Evolutionary conservation across 306 rosid species (phyloP).

Genomic region (Castanospermum australe): DNA sequence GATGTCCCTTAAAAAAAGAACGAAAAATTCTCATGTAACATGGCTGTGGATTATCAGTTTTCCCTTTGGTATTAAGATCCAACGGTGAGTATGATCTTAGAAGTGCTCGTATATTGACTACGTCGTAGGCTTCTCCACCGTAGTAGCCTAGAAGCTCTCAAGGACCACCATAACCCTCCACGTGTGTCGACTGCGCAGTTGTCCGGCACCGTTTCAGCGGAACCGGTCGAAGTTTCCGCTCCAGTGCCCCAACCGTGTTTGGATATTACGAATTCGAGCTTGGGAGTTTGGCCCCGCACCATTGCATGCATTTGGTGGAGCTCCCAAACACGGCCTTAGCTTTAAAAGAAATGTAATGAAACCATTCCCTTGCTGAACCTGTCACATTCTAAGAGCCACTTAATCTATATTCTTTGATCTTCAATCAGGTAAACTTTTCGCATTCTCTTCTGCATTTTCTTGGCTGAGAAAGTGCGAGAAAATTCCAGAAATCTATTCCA

Average conservation of each 20-base stretch:
- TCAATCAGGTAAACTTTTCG: conserved; percentile 13
- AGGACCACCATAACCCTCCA: neutral
- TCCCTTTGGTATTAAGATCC: neutral
- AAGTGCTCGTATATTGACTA: neutral
- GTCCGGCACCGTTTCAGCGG: conserved; percentile 24
- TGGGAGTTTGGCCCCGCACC: neutral
- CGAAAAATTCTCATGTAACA: neutral
- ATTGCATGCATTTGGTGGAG: neutral
- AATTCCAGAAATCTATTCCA: neutral
- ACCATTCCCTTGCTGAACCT: neutral
- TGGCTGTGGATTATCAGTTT: neutral
- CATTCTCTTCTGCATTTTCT: neutral
- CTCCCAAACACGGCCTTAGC: conserved; percentile 21
- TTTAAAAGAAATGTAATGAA: neutral
- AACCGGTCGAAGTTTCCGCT: conserved; percentile 11
- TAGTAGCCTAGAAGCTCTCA: neutral
- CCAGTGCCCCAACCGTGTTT: neutral
- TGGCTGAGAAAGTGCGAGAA: neutral
- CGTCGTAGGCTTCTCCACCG: conserved; percentile 14
- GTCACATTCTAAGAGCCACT: neutral
- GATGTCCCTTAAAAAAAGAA: too few relatives aligned
- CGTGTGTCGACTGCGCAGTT: neutral
- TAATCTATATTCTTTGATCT: neutral
- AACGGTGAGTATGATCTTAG: neutral
- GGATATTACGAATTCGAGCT: neutral